A percentile compares a stretch with the other conserved stretches of the same genome.
Conservation (phyloP, 148 eudicot genomes). For the Vaccinium darrowii region DNA sequence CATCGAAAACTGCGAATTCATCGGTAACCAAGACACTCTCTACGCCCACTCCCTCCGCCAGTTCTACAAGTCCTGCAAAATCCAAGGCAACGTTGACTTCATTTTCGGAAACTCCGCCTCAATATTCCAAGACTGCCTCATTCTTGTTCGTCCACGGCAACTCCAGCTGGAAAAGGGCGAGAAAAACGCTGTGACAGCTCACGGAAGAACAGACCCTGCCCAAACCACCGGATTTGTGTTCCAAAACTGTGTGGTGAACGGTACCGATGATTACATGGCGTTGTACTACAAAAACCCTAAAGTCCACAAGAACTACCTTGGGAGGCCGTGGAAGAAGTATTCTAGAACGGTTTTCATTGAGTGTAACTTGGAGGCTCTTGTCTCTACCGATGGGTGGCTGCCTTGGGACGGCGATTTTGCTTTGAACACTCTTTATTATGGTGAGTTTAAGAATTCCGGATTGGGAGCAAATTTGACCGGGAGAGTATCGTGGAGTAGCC, state of each 20-base stretch:
- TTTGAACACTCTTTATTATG: slow-evolving; percentile 65
- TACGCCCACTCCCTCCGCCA: slow-evolving; percentile 86
- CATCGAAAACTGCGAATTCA: slow-evolving; percentile 73
- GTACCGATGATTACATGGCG: slow-evolving; percentile 68
- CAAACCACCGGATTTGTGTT: slow-evolving; percentile 76
- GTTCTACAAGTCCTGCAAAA: slow-evolving; percentile 62
- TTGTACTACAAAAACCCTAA: slow-evolving; percentile 55
- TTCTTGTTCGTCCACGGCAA: slow-evolving; percentile 65
- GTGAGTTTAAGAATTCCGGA: slow-evolving; percentile 67
- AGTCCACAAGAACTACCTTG: slow-evolving; percentile 64
- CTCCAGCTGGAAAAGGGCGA: slow-evolving; percentile 68
- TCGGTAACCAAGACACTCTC: slow-evolving; percentile 89
- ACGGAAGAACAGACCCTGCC: slow-evolving; percentile 77
- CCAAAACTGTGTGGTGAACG: slow-evolving; percentile 52
- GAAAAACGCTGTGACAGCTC: slow-evolving; percentile 77
- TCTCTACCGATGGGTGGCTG: slow-evolving; percentile 66
- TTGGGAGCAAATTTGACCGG: slow-evolving; percentile 39
- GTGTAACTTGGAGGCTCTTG: slow-evolving; percentile 45
- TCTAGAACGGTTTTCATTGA: slow-evolving; percentile 64
- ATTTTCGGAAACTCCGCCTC: slow-evolving; percentile 82
- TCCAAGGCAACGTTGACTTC: slow-evolving; percentile 87
- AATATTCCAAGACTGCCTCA: slow-evolving; percentile 66
- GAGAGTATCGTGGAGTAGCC: slow-evolving; percentile 78
- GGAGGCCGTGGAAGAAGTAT: slow-evolving; percentile 91
- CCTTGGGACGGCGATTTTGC: slow-evolving; percentile 66